Evolutionary conservation across 129 eudicot genomes (phyloP), one percentile per base, ranked within the genome.

Genomic region (Ambrosia artemisiifolia): DNA sequence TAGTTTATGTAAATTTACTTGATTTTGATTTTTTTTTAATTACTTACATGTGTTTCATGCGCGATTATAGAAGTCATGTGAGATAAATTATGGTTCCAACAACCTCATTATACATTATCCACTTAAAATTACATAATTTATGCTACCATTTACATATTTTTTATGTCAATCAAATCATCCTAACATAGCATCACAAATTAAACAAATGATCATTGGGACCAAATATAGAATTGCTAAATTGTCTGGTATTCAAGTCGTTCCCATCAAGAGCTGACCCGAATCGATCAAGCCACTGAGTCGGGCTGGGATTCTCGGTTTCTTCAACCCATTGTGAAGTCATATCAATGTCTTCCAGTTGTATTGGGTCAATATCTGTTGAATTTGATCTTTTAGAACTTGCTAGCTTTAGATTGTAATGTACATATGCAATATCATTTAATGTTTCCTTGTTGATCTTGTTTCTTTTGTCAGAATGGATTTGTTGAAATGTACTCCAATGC

Each of bases 261-360:
- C 95, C 92, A 71, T 93, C 96, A 7, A 83, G 81, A 47, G 88
- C 76, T 14, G 96, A 80, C 57, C 98, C 92, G 30, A 89, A 93
- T 3, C 95, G 82, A 72, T 89, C 98, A 71, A 89, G 98, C 96
- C 98, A 93, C 75, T 87, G 95, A 6, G 93, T 83, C 0, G 96
- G 95, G 80, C 88, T 89, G 10, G 88, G 81, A 40, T 63, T 93
- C 74, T 93, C 98, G 2, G 73, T 70, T 76, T 92, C 96, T 80
- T 87, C 98, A 14, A 87, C 98, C 98, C 98, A 93, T 46, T 81
- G 88, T 34, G 98, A 93, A 38, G 95, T 87, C 98, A 93, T 89
- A 70, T 93, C 98, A 4, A 93, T 87, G 80, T 93, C 96, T 38
- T 85, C 92, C 63, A 85, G 82, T 51, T 89, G 95, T 70, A 93